Evolutionary conservation across 2,329 filamentous ascomycete genomes (phyloP).

Genomic region (Colletotrichum lentis): DNA sequence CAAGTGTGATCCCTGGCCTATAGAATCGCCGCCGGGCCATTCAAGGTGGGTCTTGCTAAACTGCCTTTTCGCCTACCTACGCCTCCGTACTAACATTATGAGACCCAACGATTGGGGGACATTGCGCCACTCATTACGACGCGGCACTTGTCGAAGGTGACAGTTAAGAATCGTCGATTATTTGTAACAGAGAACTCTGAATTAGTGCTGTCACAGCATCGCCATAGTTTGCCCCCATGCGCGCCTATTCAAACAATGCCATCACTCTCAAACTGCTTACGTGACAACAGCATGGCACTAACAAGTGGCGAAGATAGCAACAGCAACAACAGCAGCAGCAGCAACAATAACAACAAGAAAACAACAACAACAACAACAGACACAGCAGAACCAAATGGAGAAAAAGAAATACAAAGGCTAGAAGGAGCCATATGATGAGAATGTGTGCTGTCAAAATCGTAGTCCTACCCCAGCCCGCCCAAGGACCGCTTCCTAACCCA

Average conservation of each 20-base stretch:
- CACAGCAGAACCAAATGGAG: not conserved
- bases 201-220: slow-evolving; percentile 1
- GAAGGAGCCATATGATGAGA: slow-evolving; percentile 6
- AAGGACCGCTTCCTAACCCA: not conserved
- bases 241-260: slow-evolving; percentile 12
- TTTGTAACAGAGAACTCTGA: not conserved
- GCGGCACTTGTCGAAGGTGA: not conserved
- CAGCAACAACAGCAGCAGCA: no score
- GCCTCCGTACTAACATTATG: not conserved
- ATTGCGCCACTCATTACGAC: not conserved
- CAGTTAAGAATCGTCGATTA: no score
- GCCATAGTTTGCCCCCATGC: not conserved
- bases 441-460: slow-evolving; percentile 3
- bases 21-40: slow-evolving; percentile 1
- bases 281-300: not conserved
- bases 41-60: not conserved
- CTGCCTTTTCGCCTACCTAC: not conserved
- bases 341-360: no score
- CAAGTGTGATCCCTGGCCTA: slow-evolving; percentile 1
- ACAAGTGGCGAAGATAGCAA: not conserved
- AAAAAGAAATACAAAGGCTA: slow-evolving; percentile 5
- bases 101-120: not conserved
- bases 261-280: slow-evolving; percentile 6
- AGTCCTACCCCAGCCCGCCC: not conserved
- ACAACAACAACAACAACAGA: no score